Evolutionary conservation across 306 rosid genomes (phyloP), one percentile per base, ranked within the genome.

Genomic region (Medicago arabica): DNA sequence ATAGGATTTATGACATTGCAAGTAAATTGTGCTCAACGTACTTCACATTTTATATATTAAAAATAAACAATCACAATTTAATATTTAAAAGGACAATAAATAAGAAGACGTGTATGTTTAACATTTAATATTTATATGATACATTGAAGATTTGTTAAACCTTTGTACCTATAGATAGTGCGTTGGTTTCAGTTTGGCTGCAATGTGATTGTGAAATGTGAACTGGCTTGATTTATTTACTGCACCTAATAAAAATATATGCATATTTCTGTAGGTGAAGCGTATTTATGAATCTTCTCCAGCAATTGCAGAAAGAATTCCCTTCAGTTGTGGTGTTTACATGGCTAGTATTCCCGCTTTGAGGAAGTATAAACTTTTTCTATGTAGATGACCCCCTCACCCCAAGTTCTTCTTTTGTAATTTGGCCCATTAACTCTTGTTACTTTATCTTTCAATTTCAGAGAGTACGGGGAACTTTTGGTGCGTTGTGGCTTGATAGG

Each of bases 401-500:
- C 55, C 64, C 9, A 57, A 57, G 25, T 28, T 12, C 28, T 46
- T 77, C 58, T 13, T 15, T 46, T 65, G 28, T 17, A 41, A 31
- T 34, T 74, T 44, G 44, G 7, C 53, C 67, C 50, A 51, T 23
- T 46, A 47, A 41, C 58, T 65, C 63, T 47, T 50, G 38, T 61
- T 75, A 23, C 23, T 31, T 59, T 54, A 38, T 13, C 63, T 50
- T 66, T 63, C 18, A 63, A 84, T 82, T 72, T 82, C 78, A 92
- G 98, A 89, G 97, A 95, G 77, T 87, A 95, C 75, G 98, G 95
- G 70, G 96, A 90, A 85, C 92, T 95, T 74, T 78, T 92, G 67
- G 93, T 92, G 72, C 80, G 97, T 71, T 95, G 95, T 73, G 96
- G 97, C 79, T 86, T 95, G 84, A 84, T 95, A 77, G 97, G 98